phyloP scores from a whole-genome alignment of 2,329 filamentous ascomycete species.

The Ceratocystis destructans region DNA sequence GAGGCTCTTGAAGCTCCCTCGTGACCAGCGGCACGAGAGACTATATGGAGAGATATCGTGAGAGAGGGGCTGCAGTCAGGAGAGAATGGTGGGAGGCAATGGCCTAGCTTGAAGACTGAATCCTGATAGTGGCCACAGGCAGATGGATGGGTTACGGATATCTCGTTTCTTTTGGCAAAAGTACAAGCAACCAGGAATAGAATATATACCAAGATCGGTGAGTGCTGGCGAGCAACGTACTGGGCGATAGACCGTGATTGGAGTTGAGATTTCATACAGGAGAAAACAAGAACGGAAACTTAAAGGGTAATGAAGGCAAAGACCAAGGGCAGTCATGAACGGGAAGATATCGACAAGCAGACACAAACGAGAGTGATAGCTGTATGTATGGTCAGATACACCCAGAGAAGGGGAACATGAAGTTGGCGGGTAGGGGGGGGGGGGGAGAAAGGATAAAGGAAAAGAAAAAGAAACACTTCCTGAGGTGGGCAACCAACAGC shows the following conservation, averaged over 20 bases:
- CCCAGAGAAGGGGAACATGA: background rate
- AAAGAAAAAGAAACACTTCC: background rate
- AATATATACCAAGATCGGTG: background rate
- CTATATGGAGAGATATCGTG: too few relatives aligned
- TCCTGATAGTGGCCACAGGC: too few relatives aligned
- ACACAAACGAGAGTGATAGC: background rate
- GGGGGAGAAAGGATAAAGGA: background rate
- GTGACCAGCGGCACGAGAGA: too few relatives aligned
- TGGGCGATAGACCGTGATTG: background rate
- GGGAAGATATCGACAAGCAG: background rate
- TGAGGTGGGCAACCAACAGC: background rate
- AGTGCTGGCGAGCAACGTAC: background rate
- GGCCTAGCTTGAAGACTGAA: too few relatives aligned
- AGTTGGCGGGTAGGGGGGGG: background rate
- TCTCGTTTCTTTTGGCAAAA: too few relatives aligned
- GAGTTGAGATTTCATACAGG: background rate
- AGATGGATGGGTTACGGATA: too few relatives aligned
- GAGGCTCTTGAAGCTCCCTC: too few relatives aligned
- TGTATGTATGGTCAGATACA: background rate
- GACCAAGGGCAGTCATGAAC: background rate
- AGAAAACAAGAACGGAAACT: background rate
- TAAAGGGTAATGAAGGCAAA: background rate
- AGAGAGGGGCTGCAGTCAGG: too few relatives aligned
- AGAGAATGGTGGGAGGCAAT: too few relatives aligned
- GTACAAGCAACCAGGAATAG: background rate